Percentiles rank a stretch among this genome's conserved stretches.
phyloP scores from a whole-genome alignment of 805 yeast genomes.

The Teunomyces atbi region DNA sequence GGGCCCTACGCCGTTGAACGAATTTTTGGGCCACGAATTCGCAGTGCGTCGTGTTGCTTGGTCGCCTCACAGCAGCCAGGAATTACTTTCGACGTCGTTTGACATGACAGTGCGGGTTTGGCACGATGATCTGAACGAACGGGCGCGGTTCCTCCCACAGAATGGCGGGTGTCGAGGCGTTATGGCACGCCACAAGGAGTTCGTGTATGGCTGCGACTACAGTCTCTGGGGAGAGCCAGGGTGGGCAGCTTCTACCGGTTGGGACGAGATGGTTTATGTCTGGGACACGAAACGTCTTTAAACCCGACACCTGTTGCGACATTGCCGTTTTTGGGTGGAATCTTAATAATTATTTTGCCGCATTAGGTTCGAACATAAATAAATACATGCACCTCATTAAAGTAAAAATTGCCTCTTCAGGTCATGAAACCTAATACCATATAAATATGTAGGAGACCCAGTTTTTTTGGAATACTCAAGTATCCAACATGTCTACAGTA shows the following conservation, averaged over 20 bases:
- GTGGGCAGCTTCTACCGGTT: slow-evolving; percentile 91
- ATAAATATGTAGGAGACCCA: neutral
- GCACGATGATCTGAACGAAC: slow-evolving; percentile 67
- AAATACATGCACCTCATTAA: slow-evolving; percentile 3
- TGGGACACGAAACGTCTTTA: slow-evolving; percentile 67
- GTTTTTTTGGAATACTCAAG: neutral
- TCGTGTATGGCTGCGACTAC: slow-evolving; percentile 93
- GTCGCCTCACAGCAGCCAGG: slow-evolving; percentile 83
- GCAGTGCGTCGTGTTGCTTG: slow-evolving; percentile 81
- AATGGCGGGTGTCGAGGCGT: slow-evolving; percentile 53
- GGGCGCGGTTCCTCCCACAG: slow-evolving; percentile 44
- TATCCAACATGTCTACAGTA: slow-evolving; percentile 9
- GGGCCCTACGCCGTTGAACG: slow-evolving; percentile 71
- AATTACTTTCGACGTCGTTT: slow-evolving; percentile 73
- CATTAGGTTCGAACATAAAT: slow-evolving; percentile 1
- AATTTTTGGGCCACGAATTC: slow-evolving; percentile 80
- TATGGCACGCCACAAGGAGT: slow-evolving; percentile 76
- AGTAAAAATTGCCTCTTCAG: slow-evolving; percentile 1
- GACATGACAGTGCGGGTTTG: slow-evolving; percentile 92
- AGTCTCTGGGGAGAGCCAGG: slow-evolving; percentile 96
- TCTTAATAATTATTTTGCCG: neutral
- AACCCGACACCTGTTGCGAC: neutral
- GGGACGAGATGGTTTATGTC: slow-evolving; percentile 93
- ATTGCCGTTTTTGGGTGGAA: neutral
- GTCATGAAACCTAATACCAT: slow-evolving; percentile 11